Evolutionary conservation across 208 protist genomes (phyloP).

Genomic region (Trypanosoma rangeli): DNA sequence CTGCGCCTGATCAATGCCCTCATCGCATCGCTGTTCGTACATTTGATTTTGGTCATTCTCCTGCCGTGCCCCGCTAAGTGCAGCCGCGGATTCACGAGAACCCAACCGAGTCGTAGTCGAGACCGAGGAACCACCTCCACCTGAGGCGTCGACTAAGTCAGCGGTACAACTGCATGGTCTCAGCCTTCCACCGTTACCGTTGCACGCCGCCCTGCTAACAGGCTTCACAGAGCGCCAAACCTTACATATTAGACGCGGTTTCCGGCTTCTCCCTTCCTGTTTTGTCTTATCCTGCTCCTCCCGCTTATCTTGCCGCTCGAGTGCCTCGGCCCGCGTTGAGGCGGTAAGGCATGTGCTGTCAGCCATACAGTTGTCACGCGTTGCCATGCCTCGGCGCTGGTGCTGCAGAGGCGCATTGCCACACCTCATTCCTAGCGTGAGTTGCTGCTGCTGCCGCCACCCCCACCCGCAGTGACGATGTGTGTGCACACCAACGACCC

Average conservation of each 20-base stretch:
- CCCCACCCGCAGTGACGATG: neutral
- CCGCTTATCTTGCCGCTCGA: neutral
- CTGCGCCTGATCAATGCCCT: neutral
- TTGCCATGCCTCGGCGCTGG: conserved; percentile 17
- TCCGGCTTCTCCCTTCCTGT: neutral
- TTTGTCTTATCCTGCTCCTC: neutral
- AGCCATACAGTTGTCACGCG: neutral
- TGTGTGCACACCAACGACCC: neutral
- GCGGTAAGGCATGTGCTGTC: neutral
- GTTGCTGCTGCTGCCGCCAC: neutral
- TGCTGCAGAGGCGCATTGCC: conserved; percentile 1
- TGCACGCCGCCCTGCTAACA: neutral
- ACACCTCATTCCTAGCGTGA: neutral
- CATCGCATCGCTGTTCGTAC: neutral
- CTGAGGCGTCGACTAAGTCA: conserved; percentile 9
- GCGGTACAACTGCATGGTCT: neutral
- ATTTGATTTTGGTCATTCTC: neutral
- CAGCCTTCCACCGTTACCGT: neutral
- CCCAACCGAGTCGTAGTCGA: neutral
- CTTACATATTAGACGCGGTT: conserved; percentile 16
- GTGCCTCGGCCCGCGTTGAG: neutral
- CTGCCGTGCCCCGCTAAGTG: neutral
- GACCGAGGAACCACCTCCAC: neutral
- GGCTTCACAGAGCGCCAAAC: neutral
- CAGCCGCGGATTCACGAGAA: neutral